These are phyloP conservation scores for Ogataea hybrid DNA, from an alignment of 1,139 yeast genomes.

Conservation along the genomic window DNA sequence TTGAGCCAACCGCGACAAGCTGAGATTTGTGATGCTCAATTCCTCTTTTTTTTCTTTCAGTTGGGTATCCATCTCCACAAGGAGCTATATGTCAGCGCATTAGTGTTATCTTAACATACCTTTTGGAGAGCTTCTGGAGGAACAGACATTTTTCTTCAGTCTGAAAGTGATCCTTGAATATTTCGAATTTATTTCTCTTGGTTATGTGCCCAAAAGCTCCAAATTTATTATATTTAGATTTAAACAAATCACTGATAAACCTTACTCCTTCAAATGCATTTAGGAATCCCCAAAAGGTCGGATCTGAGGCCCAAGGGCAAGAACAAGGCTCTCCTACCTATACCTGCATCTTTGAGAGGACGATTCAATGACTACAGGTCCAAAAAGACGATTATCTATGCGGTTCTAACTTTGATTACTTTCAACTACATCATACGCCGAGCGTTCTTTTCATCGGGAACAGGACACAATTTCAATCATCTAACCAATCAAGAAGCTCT, in stretches of 20 bases:
- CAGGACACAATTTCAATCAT: conserved; percentile 19
- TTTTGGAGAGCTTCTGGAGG: conserved; percentile 52
- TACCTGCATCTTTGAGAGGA: conserved; percentile 18
- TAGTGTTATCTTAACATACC: conserved; percentile 21
- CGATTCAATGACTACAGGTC: conserved; percentile 13
- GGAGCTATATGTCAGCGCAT: conserved; percentile 23
- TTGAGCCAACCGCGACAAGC: conserved; percentile 54
- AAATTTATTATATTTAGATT: not conserved
- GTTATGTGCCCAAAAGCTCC: conserved; percentile 7
- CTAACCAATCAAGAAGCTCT: conserved; percentile 23
- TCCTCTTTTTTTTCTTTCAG: conserved; percentile 61
- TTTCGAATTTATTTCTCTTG: not conserved
- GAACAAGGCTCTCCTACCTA: conserved; percentile 19
- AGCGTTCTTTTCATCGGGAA: conserved; percentile 6
- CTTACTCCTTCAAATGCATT: conserved; percentile 19
- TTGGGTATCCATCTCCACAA: conserved; percentile 63
- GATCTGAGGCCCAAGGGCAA: conserved; percentile 25
- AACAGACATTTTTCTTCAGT: conserved; percentile 23
- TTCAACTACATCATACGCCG: conserved; percentile 6
- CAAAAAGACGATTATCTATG: conserved; percentile 8
- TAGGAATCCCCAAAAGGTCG: conserved; percentile 27
- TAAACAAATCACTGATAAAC: conserved; percentile 1
- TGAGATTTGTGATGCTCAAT: conserved; percentile 59
- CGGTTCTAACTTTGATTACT: conserved; percentile 8
- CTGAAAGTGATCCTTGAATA: not conserved